These are phyloP conservation scores for Pseudocercospora pini-densiflorae DNA, from an alignment of 2,329 filamentous ascomycete genomes.

Conservation along the genomic window DNA sequence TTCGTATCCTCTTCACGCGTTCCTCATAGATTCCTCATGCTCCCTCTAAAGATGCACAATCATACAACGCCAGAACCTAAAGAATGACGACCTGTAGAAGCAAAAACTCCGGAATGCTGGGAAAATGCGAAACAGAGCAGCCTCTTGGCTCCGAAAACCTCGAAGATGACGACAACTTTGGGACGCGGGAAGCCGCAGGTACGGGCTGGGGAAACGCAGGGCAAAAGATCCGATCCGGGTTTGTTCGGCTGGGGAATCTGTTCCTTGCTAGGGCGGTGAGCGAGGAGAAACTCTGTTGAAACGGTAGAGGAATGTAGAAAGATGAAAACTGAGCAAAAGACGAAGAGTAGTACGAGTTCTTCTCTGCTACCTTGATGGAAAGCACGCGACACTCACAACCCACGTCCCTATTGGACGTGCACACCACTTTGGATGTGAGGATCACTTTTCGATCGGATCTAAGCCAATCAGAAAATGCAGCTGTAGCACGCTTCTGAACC, in stretches of 20 bases:
- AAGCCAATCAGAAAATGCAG: neutral
- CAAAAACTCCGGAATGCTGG: neutral
- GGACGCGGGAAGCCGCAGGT: constrained; percentile 2
- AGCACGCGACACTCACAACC: constrained; percentile 3
- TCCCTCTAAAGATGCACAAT: neutral
- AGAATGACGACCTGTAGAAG: neutral
- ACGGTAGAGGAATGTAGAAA: neutral
- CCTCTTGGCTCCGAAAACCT: constrained; percentile 2
- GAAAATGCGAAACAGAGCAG: neutral
- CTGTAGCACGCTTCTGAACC: neutral
- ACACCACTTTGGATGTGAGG: neutral
- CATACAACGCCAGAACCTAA: neutral
- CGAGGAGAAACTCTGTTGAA: neutral
- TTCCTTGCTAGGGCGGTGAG: neutral
- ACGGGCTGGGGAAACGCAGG: constrained; percentile 3
- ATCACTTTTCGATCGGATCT: neutral
- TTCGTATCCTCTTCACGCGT: neutral
- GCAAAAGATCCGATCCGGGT: neutral
- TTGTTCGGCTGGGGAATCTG: neutral
- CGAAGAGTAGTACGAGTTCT: neutral
- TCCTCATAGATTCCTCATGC: neutral
- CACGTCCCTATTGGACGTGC: neutral
- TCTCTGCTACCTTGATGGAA: neutral
- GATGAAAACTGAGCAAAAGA: neutral
- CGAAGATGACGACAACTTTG: neutral